Conservation (phyloP, 1,284 basidiomycete genomes). For the Meira miltonrushii region DNA sequence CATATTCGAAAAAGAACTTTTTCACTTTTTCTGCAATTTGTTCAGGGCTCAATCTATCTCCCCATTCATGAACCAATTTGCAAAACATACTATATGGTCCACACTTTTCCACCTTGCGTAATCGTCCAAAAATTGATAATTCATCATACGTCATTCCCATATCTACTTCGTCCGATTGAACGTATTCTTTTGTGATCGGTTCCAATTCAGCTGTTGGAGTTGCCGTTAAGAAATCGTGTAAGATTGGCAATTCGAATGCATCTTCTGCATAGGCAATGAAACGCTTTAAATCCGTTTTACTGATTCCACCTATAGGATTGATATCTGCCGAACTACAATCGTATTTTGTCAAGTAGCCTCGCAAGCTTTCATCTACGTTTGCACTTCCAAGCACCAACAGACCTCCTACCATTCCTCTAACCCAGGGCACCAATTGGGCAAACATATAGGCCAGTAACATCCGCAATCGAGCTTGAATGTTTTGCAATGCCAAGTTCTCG, state of each 20-base stretch:
- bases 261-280: constrained; percentile 81
- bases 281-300: constrained; percentile 92
- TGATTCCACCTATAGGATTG: constrained; percentile 96
- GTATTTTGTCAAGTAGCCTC: constrained; percentile 97
- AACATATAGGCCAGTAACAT: constrained; percentile 98
- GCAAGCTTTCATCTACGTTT: constrained; percentile 95
- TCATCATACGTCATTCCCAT: constrained; percentile 97
- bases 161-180: constrained; percentile 93
- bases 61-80: constrained; percentile 90
- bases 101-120: constrained; percentile 93
- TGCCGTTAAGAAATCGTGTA: constrained; percentile 76
- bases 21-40: constrained; percentile 97
- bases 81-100: constrained; percentile 96
- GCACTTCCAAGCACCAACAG: constrained; percentile 91
- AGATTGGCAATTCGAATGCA: constrained; percentile 76
- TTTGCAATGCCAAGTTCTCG: constrained; percentile 94
- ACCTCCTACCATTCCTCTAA: constrained; percentile 74
- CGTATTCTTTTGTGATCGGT: constrained; percentile 85
- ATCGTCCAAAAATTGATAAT: constrained; percentile 81
- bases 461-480: constrained; percentile 88
- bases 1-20: constrained; percentile 93
- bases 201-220: constrained; percentile 93
- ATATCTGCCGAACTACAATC: constrained; percentile 77
- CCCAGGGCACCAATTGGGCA: constrained; percentile 91
- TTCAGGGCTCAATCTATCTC: constrained; percentile 64